A percentile compares a stretch with the other conserved stretches of the same genome.
These are phyloP conservation scores for Acacia crassicarpa DNA, from an alignment of 306 rosid species.

Conservation along the genomic window DNA sequence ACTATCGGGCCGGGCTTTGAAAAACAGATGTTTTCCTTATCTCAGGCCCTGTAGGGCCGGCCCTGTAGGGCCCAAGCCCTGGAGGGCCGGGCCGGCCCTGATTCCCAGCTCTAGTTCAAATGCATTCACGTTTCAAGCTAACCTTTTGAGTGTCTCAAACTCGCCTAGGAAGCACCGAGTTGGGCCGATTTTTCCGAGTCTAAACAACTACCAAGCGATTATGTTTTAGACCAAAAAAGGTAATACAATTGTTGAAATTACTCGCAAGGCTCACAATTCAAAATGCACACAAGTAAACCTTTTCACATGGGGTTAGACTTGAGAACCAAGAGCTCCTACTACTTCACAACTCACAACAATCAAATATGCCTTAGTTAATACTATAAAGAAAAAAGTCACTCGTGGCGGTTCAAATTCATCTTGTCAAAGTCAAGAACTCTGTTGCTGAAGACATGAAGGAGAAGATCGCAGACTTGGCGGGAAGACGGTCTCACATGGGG, in stretches of 20 bases:
- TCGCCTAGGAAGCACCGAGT: too few species aligned
- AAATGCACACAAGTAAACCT: neutral
- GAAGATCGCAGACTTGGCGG: constrained; percentile 70
- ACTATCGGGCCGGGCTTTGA: too few species aligned
- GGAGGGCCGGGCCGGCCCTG: too few species aligned
- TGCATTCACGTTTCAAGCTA: too few species aligned
- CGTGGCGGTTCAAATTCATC: constrained; percentile 34
- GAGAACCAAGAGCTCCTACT: neutral
- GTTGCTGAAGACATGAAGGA: constrained; percentile 59
- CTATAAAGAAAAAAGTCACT: neutral
- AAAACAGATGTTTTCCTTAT: too few species aligned
- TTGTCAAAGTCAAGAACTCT: constrained; percentile 50
- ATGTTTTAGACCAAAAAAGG: too few species aligned
- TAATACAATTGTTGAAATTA: neutral
- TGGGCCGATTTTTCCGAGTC: too few species aligned
- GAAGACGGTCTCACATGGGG: constrained; percentile 85
- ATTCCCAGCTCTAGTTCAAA: too few species aligned
- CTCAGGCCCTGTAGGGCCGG: too few species aligned
- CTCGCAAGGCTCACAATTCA: neutral
- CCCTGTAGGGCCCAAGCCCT: too few species aligned
- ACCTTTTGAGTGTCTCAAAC: too few species aligned
- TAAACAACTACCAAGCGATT: too few species aligned
- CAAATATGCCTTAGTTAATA: neutral
- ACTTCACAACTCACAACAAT: neutral
- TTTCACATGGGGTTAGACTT: neutral